A percentile compares a stretch with the other conserved stretches of the same genome.
phyloP scores from a whole-genome alignment of 2,329 filamentous ascomycete genomes.

The Colletotrichum sp. region DNA sequence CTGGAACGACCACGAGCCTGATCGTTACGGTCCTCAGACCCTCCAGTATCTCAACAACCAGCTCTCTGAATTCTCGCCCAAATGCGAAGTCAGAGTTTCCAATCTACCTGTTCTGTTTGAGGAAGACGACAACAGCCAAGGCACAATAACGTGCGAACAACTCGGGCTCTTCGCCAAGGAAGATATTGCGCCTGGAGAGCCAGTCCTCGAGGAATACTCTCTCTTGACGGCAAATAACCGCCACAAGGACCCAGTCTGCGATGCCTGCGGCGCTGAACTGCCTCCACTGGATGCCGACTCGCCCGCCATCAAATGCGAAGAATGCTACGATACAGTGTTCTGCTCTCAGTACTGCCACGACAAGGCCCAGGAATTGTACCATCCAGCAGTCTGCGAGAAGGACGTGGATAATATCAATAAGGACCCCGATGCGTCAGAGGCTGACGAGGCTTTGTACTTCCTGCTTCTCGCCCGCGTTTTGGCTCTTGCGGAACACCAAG shows the following conservation, averaged over 20 bases:
- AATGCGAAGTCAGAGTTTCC: slow-evolving; percentile 79
- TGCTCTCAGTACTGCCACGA: slow-evolving; percentile 66
- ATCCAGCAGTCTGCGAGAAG: slow-evolving; percentile 70
- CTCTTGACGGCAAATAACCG: slow-evolving; percentile 89
- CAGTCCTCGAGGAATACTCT: slow-evolving; percentile 81
- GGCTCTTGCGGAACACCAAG: slow-evolving; percentile 67
- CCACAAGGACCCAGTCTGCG: slow-evolving; percentile 85
- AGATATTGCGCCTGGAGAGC: slow-evolving; percentile 78
- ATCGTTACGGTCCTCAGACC: slow-evolving; percentile 73
- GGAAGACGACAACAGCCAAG: slow-evolving; percentile 54
- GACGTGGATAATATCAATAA: slow-evolving; percentile 71
- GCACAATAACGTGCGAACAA: slow-evolving; percentile 69
- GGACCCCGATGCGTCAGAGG: slow-evolving; percentile 64
- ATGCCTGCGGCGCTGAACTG: slow-evolving; percentile 82
- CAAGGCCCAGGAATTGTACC: slow-evolving; percentile 64
- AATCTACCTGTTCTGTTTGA: slow-evolving; percentile 75
- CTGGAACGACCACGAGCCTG: slow-evolving; percentile 72
- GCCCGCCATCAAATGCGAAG: slow-evolving; percentile 59
- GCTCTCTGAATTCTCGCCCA: slow-evolving; percentile 74
- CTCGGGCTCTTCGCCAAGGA: slow-evolving; percentile 89
- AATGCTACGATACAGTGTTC: slow-evolving; percentile 71
- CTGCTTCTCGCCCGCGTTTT: slow-evolving; percentile 66
- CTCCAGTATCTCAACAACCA: slow-evolving; percentile 75
- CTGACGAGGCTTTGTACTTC: slow-evolving; percentile 67
- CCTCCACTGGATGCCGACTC: slow-evolving; percentile 60